Conservation (phyloP, 1,139 yeast genomes). For the Blastobotrys malaysiensis region DNA sequence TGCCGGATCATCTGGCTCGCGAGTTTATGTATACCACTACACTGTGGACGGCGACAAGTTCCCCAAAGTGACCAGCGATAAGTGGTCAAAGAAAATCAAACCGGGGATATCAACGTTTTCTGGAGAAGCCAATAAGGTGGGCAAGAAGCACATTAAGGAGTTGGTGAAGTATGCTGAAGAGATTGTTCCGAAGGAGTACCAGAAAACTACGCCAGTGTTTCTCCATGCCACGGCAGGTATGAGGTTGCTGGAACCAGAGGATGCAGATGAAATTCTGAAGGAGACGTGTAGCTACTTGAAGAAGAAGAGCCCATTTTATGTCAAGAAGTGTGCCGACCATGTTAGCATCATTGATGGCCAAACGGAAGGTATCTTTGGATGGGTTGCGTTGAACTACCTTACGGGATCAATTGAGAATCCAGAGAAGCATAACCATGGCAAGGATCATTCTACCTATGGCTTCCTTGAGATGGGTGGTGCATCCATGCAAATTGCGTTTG, state of each 20-base stretch:
- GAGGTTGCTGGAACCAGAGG: slow-evolving; percentile 54
- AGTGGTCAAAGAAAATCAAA: slow-evolving; percentile 55
- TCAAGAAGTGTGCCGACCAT: slow-evolving; percentile 49
- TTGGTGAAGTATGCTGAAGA: slow-evolving; percentile 50
- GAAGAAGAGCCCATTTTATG: slow-evolving; percentile 48
- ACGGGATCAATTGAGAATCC: slow-evolving; percentile 54
- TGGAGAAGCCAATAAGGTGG: slow-evolving; percentile 46
- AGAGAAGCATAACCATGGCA: slow-evolving; percentile 44
- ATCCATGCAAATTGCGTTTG: slow-evolving; percentile 76
- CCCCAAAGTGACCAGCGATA: slow-evolving; percentile 45
- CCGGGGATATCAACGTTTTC: slow-evolving; percentile 66
- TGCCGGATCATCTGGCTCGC: slow-evolving; percentile 78
- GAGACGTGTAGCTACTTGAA: slow-evolving; percentile 53
- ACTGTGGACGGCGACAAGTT: slow-evolving; percentile 29
- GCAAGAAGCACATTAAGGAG: slow-evolving; percentile 50
- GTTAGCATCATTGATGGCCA: slow-evolving; percentile 70
- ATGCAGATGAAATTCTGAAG: slow-evolving; percentile 48
- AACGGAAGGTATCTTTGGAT: slow-evolving; percentile 74
- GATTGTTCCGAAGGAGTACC: slow-evolving; percentile 61
- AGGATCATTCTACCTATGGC: slow-evolving; percentile 60
- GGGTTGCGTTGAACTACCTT: slow-evolving; percentile 72
- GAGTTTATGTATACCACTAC: slow-evolving; percentile 72
- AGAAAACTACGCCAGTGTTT: slow-evolving; percentile 67
- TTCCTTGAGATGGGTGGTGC: slow-evolving; percentile 87
- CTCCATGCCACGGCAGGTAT: slow-evolving; percentile 80